These are phyloP conservation scores for Leccinum pachyderme DNA, from an alignment of 1,284 basidiomycete species.

Conservation along the genomic window DNA sequence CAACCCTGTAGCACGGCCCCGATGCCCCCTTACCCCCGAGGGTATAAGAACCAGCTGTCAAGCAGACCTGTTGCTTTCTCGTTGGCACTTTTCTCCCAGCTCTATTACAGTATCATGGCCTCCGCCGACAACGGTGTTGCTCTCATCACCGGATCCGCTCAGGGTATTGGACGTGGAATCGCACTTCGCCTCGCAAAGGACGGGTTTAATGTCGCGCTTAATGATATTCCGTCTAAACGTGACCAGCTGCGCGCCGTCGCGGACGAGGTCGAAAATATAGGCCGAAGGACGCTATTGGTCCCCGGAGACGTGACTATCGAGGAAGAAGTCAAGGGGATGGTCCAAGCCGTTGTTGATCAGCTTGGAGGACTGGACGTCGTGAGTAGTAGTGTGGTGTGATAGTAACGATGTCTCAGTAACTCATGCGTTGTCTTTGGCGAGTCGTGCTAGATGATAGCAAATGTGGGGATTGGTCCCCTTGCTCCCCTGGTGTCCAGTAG, in stretches of 20 bases:
- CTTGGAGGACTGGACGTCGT: slow-evolving; percentile 13
- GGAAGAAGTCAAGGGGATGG: slow-evolving; percentile 8
- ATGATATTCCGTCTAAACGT: slow-evolving; percentile 15
- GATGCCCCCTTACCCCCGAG: not conserved
- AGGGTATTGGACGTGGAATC: slow-evolving; percentile 30
- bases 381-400: not conserved
- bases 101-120: not conserved
- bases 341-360: not conserved
- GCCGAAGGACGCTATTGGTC: not conserved
- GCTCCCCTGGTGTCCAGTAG: not conserved
- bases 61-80: not conserved
- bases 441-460: slow-evolving; percentile 22
- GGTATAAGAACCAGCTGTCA: not conserved
- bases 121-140: slow-evolving; percentile 10
- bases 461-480: slow-evolving; percentile 4
- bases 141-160: slow-evolving; percentile 25
- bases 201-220: slow-evolving; percentile 23
- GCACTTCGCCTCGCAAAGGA: slow-evolving; percentile 31
- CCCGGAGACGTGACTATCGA: slow-evolving; percentile 9
- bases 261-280: slow-evolving; percentile 4
- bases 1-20: not conserved
- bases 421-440: too few relatives aligned
- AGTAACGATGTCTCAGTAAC: too few relatives aligned
- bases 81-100: not conserved
- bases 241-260: slow-evolving; percentile 1